These are phyloP conservation scores for Didymosphaeria variabile DNA, from an alignment of 2,329 filamentous ascomycete species.

Conservation along the genomic window DNA sequence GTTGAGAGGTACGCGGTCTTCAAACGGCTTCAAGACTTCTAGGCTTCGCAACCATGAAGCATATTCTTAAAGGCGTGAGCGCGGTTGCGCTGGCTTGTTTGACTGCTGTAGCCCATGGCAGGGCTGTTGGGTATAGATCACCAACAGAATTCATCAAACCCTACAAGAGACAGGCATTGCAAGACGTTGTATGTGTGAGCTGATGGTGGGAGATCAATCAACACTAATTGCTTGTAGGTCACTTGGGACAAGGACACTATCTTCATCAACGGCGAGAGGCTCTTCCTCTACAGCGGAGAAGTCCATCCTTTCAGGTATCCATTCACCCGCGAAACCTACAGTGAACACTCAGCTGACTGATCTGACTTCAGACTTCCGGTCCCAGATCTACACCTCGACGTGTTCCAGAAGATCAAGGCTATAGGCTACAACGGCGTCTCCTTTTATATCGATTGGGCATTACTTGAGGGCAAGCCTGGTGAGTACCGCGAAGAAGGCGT, in stretches of 20 bases:
- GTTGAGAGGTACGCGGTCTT: constrained; percentile 62
- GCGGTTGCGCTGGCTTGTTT: constrained; percentile 49
- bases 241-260: constrained; percentile 79
- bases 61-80: constrained; percentile 20
- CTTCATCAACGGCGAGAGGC: constrained; percentile 73
- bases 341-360: constrained; percentile 15
- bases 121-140: constrained; percentile 58
- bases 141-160: constrained; percentile 59
- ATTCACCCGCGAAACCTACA: not conserved
- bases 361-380: constrained; percentile 62
- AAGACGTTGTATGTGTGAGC: constrained; percentile 62
- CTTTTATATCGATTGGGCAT: constrained; percentile 81
- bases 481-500: constrained; percentile 75
- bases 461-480: constrained; percentile 77
- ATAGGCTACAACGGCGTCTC: constrained; percentile 82
- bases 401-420: constrained; percentile 85
- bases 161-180: constrained; percentile 61
- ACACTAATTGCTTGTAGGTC: constrained; percentile 50
- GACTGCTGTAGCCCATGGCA: constrained; percentile 56
- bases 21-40: constrained; percentile 2
- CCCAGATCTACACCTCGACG: constrained; percentile 70
- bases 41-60: constrained; percentile 25
- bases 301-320: constrained; percentile 71
- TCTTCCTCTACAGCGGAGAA: constrained; percentile 78
- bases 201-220: not conserved